phyloP scores from a whole-genome alignment of 2,329 filamentous ascomycete genomes.

The Cladosporium colombiae region DNA sequence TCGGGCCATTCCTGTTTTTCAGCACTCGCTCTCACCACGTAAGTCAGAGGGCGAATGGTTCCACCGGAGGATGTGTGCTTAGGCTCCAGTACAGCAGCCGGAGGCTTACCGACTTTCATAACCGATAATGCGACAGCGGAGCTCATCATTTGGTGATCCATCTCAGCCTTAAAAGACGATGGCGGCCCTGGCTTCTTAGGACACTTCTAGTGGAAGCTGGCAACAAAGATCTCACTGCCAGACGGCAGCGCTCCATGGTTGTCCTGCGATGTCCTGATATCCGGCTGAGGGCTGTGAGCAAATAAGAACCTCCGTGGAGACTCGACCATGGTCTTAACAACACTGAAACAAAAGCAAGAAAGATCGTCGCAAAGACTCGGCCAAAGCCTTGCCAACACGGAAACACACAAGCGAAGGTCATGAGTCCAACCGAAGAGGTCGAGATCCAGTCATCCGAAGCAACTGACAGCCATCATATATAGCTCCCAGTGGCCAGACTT shows the following conservation, averaged over 20 bases:
- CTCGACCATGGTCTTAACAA: conserved; percentile 1
- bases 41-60: background rate
- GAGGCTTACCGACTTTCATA: background rate
- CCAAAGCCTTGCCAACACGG: conserved; percentile 3
- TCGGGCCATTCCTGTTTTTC: background rate
- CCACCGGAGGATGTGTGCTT: background rate
- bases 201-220: background rate
- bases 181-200: background rate
- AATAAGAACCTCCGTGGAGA: background rate
- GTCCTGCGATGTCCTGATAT: background rate
- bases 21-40: background rate
- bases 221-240: background rate
- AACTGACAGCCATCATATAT: background rate
- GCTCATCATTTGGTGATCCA: background rate
- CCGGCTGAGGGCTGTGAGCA: background rate
- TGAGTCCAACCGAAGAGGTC: background rate
- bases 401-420: background rate
- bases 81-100: background rate
- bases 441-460: background rate
- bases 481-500: background rate
- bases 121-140: background rate
- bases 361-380: background rate
- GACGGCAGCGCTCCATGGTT: background rate
- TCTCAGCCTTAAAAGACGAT: background rate
- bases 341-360: background rate